phyloP scores from a whole-genome alignment of 176 grass and related monocot genomes.

The Paspalum vaginatum region DNA sequence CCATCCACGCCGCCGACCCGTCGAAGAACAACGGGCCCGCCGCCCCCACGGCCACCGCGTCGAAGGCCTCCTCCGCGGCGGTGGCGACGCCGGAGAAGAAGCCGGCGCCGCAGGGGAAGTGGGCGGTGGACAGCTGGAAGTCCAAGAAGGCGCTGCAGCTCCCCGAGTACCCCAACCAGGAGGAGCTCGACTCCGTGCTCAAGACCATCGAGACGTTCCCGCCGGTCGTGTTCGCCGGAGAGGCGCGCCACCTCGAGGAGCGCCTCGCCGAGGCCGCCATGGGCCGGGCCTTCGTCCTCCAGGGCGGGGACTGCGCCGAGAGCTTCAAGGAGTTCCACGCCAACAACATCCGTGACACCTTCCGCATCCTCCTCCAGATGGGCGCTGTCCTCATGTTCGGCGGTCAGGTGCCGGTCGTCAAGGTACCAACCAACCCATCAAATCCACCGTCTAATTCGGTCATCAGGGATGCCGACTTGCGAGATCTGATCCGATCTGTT shows the following conservation, averaged over 20 bases:
- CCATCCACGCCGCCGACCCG: constrained; percentile 75
- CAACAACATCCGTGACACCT: constrained; percentile 96
- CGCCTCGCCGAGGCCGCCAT: constrained; percentile 85
- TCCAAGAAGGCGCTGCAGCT: constrained; percentile 89
- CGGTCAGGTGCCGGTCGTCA: constrained; percentile 86
- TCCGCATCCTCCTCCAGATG: constrained; percentile 97
- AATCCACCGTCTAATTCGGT: not conserved
- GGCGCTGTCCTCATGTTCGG: constrained; percentile 98
- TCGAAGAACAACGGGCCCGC: constrained; percentile 50
- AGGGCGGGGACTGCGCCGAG: constrained; percentile 96
- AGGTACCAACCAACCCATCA: constrained; percentile 47
- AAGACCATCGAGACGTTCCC: constrained; percentile 92
- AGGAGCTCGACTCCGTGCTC: constrained; percentile 71
- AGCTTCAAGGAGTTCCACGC: constrained; percentile 99
- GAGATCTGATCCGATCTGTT: constrained; percentile 55
- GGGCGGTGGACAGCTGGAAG: constrained; percentile 86
- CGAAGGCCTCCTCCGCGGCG: constrained; percentile 47
- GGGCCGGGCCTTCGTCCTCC: constrained; percentile 87
- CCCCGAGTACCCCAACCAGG: constrained; percentile 87
- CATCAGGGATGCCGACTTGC: not conserved
- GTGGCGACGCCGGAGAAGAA: constrained; percentile 30
- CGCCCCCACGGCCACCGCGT: constrained; percentile 37
- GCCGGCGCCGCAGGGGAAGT: constrained; percentile 36
- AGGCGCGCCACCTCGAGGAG: constrained; percentile 88
- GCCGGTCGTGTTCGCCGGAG: constrained; percentile 87